phyloP scores from a whole-genome alignment of 345 rosid genomes.

The Stellera chamaejasme region DNA sequence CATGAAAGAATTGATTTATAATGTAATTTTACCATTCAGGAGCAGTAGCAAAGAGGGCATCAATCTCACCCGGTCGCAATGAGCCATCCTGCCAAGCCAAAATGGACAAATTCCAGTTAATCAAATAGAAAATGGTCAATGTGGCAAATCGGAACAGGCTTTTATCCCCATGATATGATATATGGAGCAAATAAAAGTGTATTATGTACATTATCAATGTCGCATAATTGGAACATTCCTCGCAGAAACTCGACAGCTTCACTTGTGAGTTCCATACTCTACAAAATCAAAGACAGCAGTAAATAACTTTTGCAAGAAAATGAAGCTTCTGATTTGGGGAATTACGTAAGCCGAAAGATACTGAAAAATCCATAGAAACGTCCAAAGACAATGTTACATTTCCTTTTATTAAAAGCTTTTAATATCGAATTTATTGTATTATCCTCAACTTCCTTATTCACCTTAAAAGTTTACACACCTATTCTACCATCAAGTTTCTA shows the following conservation, averaged over 20 bases:
- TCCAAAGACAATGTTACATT: no score
- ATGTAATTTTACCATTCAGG: slow-evolving; percentile 50
- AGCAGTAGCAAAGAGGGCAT: slow-evolving; percentile 68
- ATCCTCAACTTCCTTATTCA: no score
- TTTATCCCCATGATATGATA: not conserved
- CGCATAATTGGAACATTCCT: slow-evolving; percentile 58
- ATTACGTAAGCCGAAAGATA: no score
- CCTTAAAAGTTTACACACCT: no score
- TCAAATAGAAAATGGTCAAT: not conserved
- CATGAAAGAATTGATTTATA: no score
- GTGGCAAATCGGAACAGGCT: not conserved
- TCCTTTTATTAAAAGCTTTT: no score
- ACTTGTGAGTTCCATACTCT: slow-evolving; percentile 69
- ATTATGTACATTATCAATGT: slow-evolving; percentile 56
- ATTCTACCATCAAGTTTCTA: no score
- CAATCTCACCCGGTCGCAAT: slow-evolving; percentile 48
- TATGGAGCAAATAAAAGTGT: not conserved
- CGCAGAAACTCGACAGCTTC: slow-evolving; percentile 53
- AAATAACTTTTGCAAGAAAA: not conserved
- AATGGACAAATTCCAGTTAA: slow-evolving; percentile 11
- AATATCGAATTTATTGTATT: no score
- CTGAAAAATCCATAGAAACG: no score
- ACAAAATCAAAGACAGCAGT: slow-evolving; percentile 13
- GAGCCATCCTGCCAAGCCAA: slow-evolving; percentile 60
- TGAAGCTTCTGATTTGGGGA: not conserved